Evolutionary conservation across 2,329 filamentous ascomycete species (phyloP).

Genomic region (Curvularia spicifera): DNA sequence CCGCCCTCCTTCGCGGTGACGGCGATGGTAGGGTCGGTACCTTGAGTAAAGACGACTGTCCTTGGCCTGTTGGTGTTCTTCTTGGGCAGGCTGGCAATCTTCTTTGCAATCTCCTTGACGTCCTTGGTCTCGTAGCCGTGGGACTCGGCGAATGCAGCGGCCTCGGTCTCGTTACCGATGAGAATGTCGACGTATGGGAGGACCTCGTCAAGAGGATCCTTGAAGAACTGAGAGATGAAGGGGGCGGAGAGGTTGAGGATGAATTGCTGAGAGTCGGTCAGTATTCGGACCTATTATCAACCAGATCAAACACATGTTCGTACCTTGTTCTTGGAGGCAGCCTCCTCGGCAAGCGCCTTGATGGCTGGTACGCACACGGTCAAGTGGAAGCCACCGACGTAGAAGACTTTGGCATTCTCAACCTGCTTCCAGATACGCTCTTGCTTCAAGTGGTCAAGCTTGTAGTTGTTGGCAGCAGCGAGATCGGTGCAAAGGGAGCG

Average conservation of each 20-base stretch:
- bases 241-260: constrained; percentile 91
- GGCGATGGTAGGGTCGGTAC: constrained; percentile 87
- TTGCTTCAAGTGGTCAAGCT: constrained; percentile 88
- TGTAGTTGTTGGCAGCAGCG: constrained; percentile 96
- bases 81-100: constrained; percentile 89
- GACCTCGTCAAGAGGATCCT: constrained; percentile 86
- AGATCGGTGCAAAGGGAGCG: constrained; percentile 94
- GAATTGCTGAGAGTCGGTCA: constrained; percentile 62
- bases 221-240: constrained; percentile 98
- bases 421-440: constrained; percentile 91
- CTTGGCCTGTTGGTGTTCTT: constrained; percentile 84
- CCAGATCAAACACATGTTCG: constrained; percentile 26
- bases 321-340: constrained; percentile 85
- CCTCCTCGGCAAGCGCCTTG: constrained; percentile 87
- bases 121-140: constrained; percentile 77
- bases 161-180: constrained; percentile 97
- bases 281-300: neutral
- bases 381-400: constrained; percentile 96
- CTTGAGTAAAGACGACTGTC: constrained; percentile 91
- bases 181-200: constrained; percentile 94
- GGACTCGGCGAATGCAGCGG: constrained; percentile 81
- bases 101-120: constrained; percentile 82
- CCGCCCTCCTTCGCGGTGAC: constrained; percentile 73
- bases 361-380: constrained; percentile 94
- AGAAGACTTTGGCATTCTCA: constrained; percentile 86